Conservation (phyloP, 805 yeast genomes). For the Alloascoidea hylecoeti region DNA sequence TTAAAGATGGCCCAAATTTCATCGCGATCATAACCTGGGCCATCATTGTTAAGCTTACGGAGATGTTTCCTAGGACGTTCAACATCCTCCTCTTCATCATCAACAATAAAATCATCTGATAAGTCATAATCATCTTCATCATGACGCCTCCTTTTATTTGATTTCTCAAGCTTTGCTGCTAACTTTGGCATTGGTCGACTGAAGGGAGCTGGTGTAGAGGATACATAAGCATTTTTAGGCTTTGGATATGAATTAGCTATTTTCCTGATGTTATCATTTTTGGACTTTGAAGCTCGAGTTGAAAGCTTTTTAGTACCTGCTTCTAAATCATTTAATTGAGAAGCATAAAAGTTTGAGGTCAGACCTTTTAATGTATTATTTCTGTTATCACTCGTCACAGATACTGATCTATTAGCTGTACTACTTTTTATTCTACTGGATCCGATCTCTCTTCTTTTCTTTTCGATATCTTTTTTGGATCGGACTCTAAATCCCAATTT, state of each 20-base stretch:
- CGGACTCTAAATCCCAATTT: constrained; percentile 24
- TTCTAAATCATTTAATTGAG: no score
- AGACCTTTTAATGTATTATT: no score
- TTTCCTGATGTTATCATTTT: not conserved
- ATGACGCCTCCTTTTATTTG: constrained; percentile 11
- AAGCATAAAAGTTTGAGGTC: no score
- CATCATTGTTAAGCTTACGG: constrained; percentile 5
- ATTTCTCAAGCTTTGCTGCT: constrained; percentile 26
- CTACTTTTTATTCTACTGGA: constrained; percentile 4
- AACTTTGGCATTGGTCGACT: constrained; percentile 23
- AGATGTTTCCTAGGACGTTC: constrained; percentile 4
- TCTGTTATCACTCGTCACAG: no score
- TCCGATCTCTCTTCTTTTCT: no score
- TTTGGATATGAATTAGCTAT: not conserved
- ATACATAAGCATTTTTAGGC: not conserved
- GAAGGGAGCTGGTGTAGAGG: constrained; percentile 30
- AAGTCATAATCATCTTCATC: constrained; percentile 32
- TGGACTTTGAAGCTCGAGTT: no score
- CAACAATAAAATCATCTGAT: constrained; percentile 43
- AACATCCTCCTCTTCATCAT: constrained; percentile 32
- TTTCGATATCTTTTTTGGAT: constrained; percentile 8
- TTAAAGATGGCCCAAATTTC: constrained; percentile 86
- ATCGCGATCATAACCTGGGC: constrained; percentile 56
- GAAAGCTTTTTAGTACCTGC: no score
- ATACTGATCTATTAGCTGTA: constrained; percentile 4